Evolutionary conservation across 371 early-diverging fungal genomes (phyloP), one percentile per base, ranked within the genome.

Genomic region (Mucor plumbeus): DNA sequence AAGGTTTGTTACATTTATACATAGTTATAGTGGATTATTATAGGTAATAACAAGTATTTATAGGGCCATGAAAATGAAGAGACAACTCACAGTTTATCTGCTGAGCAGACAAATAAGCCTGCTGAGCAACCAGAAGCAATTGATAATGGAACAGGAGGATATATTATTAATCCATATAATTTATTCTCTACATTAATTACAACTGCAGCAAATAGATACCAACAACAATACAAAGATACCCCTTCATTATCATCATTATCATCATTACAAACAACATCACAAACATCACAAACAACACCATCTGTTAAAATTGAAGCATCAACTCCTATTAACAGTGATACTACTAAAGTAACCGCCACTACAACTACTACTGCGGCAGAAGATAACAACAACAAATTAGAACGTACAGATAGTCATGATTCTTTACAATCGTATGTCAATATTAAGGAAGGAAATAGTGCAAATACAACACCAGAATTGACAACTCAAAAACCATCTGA

Each of bases 351-450:
- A 50, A 21, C 50, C 10, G 26, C 21, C 21, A 21, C 50, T 21
- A 26, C 50, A 21, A 50, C 21, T 50, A 50, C 21, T 50, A n/a
- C 50, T 50, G 34, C 21, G 21, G 55, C 55, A 35, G 55, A 31
- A 15, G 34, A 14, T 44, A 44, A 44, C 17, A 44, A 44, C n/a
- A 35, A 35, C n/a, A 54, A 59, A 63, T 43, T 74, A 21, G 65
- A 71, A 21, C 68, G 71, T 47, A 56, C 71, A 35, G 71, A 74
- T 36, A 74, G 75, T 33, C 65, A 67, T 47, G 75, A 74, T 38
- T 74, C 75, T 11, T 65, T 74, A 44, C 65, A 69, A 39, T 73
- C 73, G 6, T 73, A 65, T 55, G 71, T 68, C 10, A 65, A 71
- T 17, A 53, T 64, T 8, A 74, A 71, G 17, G 62, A 65, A 50